Conservation (phyloP, 345 rosid species). For the Trapa incisa region DNA sequence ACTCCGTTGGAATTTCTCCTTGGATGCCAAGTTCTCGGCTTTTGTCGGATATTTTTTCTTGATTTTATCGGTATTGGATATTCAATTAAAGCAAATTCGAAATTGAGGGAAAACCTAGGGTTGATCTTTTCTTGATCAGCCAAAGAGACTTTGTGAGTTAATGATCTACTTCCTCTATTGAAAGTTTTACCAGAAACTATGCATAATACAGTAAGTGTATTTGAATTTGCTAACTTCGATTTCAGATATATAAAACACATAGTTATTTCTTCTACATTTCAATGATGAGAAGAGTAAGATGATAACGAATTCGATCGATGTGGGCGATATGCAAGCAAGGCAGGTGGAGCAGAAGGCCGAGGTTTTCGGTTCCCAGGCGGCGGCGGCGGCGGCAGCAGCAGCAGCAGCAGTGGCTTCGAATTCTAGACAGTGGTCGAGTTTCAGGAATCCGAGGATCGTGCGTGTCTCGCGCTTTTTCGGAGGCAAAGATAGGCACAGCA, state of each 20-base stretch:
- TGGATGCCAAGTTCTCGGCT: background rate
- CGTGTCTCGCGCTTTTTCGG: conserved; percentile 80
- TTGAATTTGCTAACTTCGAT: background rate
- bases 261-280: background rate
- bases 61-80: too few species aligned
- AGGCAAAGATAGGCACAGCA: conserved; percentile 96
- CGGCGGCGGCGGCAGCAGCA: conserved; percentile 1
- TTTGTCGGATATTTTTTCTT: too few species aligned
- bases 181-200: too few species aligned
- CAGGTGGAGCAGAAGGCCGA: conserved; percentile 35
- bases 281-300: conserved; percentile 31
- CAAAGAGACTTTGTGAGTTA: too few species aligned
- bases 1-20: background rate
- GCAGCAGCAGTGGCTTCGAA: conserved; percentile 20
- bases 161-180: too few species aligned
- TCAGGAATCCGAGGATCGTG: conserved; percentile 85
- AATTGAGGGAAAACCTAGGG: too few species aligned
- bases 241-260: background rate
- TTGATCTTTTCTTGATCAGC: too few species aligned
- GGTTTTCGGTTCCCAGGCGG: too few species aligned
- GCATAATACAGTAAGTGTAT: too few species aligned
- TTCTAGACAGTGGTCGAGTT: conserved; percentile 79
- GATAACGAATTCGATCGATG: conserved; percentile 40
- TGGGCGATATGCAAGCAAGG: conserved; percentile 32
- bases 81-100: too few species aligned